These are phyloP conservation scores for Globisporangium cylindrosporum DNA, from an alignment of 352 stramenopile species.

Conservation along the genomic window DNA sequence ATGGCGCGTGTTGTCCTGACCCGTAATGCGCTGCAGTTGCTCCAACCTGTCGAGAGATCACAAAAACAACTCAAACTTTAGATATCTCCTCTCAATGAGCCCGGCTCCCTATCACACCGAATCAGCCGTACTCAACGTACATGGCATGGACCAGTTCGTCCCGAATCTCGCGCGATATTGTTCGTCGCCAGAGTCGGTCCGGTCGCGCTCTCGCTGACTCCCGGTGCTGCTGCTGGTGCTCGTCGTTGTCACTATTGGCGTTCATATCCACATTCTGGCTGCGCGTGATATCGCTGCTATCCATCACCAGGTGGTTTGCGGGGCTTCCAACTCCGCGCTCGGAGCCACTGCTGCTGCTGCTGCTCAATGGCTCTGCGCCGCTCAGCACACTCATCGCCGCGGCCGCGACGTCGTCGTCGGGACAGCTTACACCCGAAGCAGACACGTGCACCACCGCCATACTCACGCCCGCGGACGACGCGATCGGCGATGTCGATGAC, in stretches of 20 bases:
- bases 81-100: not conserved
- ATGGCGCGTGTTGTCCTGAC: constrained; percentile 45
- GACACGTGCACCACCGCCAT: constrained; percentile 2
- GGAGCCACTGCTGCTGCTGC: constrained; percentile 2
- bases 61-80: not conserved
- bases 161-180: constrained; percentile 24
- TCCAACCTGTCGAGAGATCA: constrained; percentile 13
- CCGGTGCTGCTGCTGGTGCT: not conserved
- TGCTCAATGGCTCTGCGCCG: constrained; percentile 5
- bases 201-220: not conserved
- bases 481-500: constrained; percentile 19
- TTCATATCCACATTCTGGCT: constrained; percentile 3
- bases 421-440: constrained; percentile 14
- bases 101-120: not conserved
- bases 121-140: constrained; percentile 16
- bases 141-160: constrained; percentile 30
- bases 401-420: constrained; percentile 9
- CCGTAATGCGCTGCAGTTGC: constrained; percentile 62
- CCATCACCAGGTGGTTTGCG: not conserved
- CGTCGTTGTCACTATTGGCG: constrained; percentile 7
- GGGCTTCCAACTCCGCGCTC: constrained; percentile 2
- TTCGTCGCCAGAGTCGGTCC: constrained; percentile 20
- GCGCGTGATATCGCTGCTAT: not conserved
- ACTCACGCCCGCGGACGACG: constrained; percentile 17
- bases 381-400: constrained; percentile 18